These are phyloP conservation scores for Apostasia ramifera DNA, from an alignment of 106 monocot genomes.

Conservation along the genomic window DNA sequence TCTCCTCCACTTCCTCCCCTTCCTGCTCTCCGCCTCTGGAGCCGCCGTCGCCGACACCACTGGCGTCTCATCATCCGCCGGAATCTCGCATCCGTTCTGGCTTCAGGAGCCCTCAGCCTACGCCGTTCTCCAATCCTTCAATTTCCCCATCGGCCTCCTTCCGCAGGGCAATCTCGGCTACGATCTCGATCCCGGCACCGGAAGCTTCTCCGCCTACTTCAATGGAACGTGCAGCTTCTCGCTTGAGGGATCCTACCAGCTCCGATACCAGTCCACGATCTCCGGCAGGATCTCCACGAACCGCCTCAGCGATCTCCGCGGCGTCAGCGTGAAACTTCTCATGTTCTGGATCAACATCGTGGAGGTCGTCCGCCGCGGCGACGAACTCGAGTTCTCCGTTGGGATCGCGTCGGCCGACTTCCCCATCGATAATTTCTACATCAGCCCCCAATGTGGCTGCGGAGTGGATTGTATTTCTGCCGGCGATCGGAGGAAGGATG, in stretches of 20 bases:
- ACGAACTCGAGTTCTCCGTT: constrained; percentile 49
- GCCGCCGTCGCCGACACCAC: not conserved
- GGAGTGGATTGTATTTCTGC: constrained; percentile 24
- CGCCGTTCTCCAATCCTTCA: constrained; percentile 50
- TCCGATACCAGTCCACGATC: constrained; percentile 44
- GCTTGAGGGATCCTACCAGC: constrained; percentile 40
- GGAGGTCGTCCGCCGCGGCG: constrained; percentile 39
- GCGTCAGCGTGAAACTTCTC: constrained; percentile 59
- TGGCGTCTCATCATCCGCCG: not conserved
- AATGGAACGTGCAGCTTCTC: constrained; percentile 49
- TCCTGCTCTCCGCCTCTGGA: constrained; percentile 1
- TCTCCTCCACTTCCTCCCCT: constrained; percentile 13
- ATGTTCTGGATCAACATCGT: constrained; percentile 54
- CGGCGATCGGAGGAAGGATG: not conserved
- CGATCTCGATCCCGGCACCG: constrained; percentile 37
- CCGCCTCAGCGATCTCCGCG: constrained; percentile 29
- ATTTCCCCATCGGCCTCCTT: constrained; percentile 64
- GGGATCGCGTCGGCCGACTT: constrained; percentile 55
- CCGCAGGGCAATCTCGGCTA: constrained; percentile 48
- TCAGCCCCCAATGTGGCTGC: constrained; percentile 48
- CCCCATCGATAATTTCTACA: constrained; percentile 32
- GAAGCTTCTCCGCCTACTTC: constrained; percentile 46
- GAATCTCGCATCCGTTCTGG: not conserved
- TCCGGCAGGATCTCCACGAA: constrained; percentile 33
- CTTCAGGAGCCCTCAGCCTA: constrained; percentile 15